Conservation (phyloP, 306 rosid genomes). For the Rosa persica region DNA sequence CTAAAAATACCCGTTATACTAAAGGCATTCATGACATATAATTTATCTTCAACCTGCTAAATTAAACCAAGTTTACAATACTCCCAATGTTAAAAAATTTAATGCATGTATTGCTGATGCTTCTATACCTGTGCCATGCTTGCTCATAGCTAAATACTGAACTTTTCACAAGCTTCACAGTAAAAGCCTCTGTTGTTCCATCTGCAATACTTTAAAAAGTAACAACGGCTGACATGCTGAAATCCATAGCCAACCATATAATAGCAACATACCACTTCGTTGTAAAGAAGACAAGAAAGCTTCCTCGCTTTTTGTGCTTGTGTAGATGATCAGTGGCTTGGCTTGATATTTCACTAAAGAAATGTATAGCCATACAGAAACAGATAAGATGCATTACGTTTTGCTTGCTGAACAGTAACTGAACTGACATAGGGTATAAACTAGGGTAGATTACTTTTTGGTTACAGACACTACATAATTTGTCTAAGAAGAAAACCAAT, state of each 20-base stretch:
- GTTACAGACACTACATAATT: not conserved
- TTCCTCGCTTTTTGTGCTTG: conserved; percentile 90
- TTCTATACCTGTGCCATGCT: conserved; percentile 93
- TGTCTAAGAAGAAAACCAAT: not conserved
- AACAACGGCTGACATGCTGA: conserved; percentile 25
- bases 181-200: conserved; percentile 57
- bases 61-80: conserved; percentile 6
- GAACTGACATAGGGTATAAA: conserved; percentile 1
- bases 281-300: conserved; percentile 86
- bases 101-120: conserved; percentile 20
- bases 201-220: conserved; percentile 57
- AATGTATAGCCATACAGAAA: conserved; percentile 29
- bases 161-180: conserved; percentile 87
- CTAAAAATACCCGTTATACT: not conserved
- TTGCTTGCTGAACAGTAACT: conserved; percentile 5
- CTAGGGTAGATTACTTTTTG: not conserved
- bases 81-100: conserved; percentile 10
- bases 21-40: not conserved
- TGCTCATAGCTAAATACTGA: conserved; percentile 95
- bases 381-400: conserved; percentile 11
- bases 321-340: conserved; percentile 74
- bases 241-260: conserved; percentile 20
- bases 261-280: conserved; percentile 62
- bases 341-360: conserved; percentile 93
- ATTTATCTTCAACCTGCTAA: not conserved